Conservation (phyloP, 2,329 filamentous ascomycete genomes). For the Colletotrichum spinosum region DNA sequence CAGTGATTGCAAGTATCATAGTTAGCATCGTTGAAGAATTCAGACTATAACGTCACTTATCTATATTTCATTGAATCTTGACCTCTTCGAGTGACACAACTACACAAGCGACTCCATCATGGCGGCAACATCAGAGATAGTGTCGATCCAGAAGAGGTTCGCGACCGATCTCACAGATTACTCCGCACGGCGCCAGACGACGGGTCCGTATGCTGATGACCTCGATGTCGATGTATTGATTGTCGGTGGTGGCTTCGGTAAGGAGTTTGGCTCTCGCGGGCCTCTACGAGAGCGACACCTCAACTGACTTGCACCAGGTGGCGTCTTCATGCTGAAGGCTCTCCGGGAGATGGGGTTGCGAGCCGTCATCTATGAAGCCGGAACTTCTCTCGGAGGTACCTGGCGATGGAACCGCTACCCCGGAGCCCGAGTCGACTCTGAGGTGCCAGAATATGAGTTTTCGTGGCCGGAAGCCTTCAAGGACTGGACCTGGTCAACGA, state of each 20-base stretch:
- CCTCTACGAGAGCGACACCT: not conserved
- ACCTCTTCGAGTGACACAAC: not conserved
- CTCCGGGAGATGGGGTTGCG: slow-evolving; percentile 62
- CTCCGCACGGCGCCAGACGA: slow-evolving; percentile 43
- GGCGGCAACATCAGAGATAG: slow-evolving; percentile 29
- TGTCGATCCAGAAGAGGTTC: slow-evolving; percentile 48
- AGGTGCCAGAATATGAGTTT: slow-evolving; percentile 65
- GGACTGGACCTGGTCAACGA: slow-evolving; percentile 67
- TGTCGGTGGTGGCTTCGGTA: slow-evolving; percentile 56
- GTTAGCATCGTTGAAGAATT: no score
- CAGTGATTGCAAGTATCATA: no score
- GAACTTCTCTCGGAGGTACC: slow-evolving; percentile 61
- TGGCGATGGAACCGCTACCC: slow-evolving; percentile 71
- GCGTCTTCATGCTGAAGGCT: slow-evolving; percentile 63
- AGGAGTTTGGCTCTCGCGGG: not conserved
- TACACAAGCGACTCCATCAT: slow-evolving; percentile 30
- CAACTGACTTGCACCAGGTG: slow-evolving; percentile 38
- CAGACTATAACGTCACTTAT: no score
- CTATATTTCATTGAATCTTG: no score
- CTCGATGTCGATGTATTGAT: slow-evolving; percentile 58
- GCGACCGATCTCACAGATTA: slow-evolving; percentile 55
- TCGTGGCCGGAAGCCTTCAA: slow-evolving; percentile 63
- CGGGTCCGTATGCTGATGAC: slow-evolving; percentile 55
- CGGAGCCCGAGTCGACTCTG: slow-evolving; percentile 65
- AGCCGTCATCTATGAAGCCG: slow-evolving; percentile 64